Evolutionary conservation across 805 yeast genomes (phyloP), one percentile per base, ranked within the genome.

Genomic region (Saccharomycopsis fermentans): DNA sequence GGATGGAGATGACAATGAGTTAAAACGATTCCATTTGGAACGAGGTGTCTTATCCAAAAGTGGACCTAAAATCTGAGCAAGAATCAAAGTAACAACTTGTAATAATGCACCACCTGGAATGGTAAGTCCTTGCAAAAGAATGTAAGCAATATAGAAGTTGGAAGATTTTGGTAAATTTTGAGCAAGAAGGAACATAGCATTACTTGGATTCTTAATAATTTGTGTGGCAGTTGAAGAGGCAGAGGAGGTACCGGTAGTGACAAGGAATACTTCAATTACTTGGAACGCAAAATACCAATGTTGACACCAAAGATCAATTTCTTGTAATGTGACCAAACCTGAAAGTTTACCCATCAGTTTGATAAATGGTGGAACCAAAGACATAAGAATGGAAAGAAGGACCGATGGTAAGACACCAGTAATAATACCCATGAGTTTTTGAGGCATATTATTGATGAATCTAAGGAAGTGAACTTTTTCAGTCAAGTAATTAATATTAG

Each of bases 221-320:
- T 81, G 75, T n/a, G 85, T 76, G 8, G 87, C 87, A 2, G 90
- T 81, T 6, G 95, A 83, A 3, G 87, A 71, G 16, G 96, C 82
- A 54, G 97, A 81, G 17, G 97, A 90, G 9, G 96, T 78, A 57
- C 87, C 68, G 3, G 98, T 90, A 48, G 86, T 78, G 55, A 91
- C 95, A 59, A 94, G 70, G 72, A 92, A 94, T 12, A 87, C 91
- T 71, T 92, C 90, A 60, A 92, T 82, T 54, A 90, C 92, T 74
- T 88, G 90, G 81, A 92, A 92, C 1, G 87, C 96, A 73, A 79
- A 92, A 72, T 74, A 94, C 84, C 96, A 90, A 39, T 83, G 79
- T 70, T 92, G 99, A 63, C 94, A 86, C 78, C 84, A 90, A 60
- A 77, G 71, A 65, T 90, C 97, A 59, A 87, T 80, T 58, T 82